phyloP scores from a whole-genome alignment of 192 early-diverging fungal species.

The Backusella luteola region DNA sequence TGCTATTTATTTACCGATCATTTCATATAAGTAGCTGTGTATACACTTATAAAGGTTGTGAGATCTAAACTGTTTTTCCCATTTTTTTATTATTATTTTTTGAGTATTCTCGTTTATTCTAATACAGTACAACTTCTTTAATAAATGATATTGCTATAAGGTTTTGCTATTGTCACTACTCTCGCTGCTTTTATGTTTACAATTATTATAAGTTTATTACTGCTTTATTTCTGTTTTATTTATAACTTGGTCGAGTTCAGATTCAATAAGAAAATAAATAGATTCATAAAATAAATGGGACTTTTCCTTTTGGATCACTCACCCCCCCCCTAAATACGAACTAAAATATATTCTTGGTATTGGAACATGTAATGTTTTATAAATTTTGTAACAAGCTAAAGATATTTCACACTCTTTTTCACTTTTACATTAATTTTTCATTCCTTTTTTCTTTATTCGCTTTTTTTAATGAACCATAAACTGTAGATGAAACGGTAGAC shows the following conservation, averaged over 20 bases:
- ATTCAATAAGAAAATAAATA: background rate
- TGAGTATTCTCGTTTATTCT: background rate
- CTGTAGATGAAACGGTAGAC: background rate
- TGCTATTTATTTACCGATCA: background rate
- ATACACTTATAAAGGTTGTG: background rate
- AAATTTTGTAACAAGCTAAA: background rate
- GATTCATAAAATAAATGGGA: background rate
- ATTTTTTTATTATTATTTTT: background rate
- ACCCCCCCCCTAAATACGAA: background rate
- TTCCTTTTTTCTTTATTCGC: background rate
- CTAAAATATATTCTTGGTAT: background rate
- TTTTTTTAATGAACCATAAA: conserved; percentile 1
- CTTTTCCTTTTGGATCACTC: background rate
- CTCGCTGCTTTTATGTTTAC: background rate
- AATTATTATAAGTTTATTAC: background rate
- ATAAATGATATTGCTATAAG: background rate
- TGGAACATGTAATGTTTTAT: background rate
- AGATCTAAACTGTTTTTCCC: background rate
- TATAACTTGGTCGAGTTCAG: background rate
- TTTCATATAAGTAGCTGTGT: background rate
- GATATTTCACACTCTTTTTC: background rate
- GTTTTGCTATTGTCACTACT: background rate
- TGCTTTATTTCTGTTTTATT: background rate
- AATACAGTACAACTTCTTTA: background rate
- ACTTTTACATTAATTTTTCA: background rate